These are phyloP conservation scores for Bocquillonia castaneifolia DNA, from an alignment of 441 rosid genomes.

Conservation along the genomic window DNA sequence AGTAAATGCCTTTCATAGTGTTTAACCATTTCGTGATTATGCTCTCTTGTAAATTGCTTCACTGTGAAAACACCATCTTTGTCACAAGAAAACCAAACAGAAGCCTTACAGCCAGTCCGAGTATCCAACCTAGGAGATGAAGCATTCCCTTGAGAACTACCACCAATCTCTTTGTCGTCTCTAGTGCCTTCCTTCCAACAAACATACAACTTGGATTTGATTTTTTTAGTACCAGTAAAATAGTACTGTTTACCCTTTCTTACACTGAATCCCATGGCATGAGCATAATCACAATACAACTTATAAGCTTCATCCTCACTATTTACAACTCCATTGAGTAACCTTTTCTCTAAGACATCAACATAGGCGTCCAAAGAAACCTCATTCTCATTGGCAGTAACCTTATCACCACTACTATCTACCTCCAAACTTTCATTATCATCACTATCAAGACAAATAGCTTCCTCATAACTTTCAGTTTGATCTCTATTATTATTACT, in stretches of 20 bases:
- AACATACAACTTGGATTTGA: neutral
- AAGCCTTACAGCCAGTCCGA: neutral
- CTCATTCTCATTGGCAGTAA: neutral
- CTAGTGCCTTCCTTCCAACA: neutral
- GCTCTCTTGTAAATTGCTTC: neutral
- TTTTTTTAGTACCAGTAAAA: neutral
- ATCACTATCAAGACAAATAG: neutral
- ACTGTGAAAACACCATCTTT: neutral
- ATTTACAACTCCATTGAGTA: neutral
- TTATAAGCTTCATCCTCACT: neutral
- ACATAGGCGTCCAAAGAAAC: neutral
- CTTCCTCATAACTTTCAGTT: neutral
- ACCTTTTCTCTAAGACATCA: neutral
- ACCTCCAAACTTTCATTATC: neutral
- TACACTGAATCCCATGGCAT: neutral
- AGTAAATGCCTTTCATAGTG: neutral
- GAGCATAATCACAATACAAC: slow-evolving; percentile 1
- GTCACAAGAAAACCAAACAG: neutral
- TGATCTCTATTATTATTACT: too few species aligned
- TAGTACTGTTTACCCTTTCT: neutral
- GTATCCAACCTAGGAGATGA: neutral
- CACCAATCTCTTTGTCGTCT: neutral
- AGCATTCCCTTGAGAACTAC: neutral
- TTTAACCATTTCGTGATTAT: neutral
- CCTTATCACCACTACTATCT: neutral